Base-by-base conservation (phyloP, 129 eudicot species). In the Deinandra increscens region DNA sequence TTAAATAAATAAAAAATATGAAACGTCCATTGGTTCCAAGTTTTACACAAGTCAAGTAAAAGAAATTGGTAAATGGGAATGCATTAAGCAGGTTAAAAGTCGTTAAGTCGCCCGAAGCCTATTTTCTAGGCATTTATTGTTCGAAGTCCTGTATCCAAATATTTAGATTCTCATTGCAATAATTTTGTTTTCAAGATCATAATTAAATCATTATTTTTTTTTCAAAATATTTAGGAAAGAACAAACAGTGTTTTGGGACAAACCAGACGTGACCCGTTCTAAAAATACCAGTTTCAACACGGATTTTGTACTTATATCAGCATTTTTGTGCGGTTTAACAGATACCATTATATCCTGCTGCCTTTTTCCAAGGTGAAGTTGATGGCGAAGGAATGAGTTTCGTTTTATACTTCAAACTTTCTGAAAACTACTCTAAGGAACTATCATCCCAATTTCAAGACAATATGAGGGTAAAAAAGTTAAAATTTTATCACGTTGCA, bases 351-450 rank as follows among this genome's bases (percentile, higher is more conserved):
- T 91, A 91, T 74, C 91, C 96, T 26, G 78, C 93, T 41, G 61
- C 98, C 33, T 65, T 88, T 55, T 91, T 91, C 78, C 96, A 88
- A 71, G 79, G 83, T 37, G 98, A 91, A 74, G 73, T 77, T 60
- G 95, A 91, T 41, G 98, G 98, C 4, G 95, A 91, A 77, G 98
- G 98, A 79, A 84, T 88, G 61, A 86, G 82, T 78, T 82, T 74
- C 41, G 94, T 88, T 66, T 66, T 91, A 79, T 91, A 91, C 79
- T 91, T 81, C 62, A 91, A 88, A 77, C 86, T 91, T 58, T 80
- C 88, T 61, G 98, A 91, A 60, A 80, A 74, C 66, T 91, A 82
- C 70, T 58, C 86, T 2, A 88, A 84, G 76, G 98, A 91, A 78
- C 78, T 86, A 62, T 79, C 98, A 45, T 64, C 80, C 53, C 88